Evolutionary conservation across 768 basidiomycete species (phyloP).

Genomic region (Cystobasidium onofrii): DNA sequence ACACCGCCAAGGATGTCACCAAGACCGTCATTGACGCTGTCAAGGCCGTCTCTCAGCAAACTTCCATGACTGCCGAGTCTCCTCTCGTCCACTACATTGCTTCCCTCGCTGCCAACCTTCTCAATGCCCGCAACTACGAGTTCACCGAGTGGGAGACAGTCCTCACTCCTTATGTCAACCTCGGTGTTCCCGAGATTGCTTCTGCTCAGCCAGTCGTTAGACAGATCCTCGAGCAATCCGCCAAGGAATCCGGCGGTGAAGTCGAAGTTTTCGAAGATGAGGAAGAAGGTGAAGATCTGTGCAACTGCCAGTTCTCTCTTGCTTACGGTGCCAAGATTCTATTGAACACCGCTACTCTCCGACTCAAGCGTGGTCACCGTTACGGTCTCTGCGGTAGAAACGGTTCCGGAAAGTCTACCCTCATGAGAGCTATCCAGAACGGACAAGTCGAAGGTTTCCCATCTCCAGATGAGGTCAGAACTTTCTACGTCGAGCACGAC

Average conservation of each 20-base stretch:
- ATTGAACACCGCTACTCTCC: constrained; percentile 84
- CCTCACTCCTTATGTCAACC: constrained; percentile 40
- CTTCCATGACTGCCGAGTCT: constrained; percentile 36
- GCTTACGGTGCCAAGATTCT: constrained; percentile 61
- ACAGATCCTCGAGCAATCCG: constrained; percentile 58
- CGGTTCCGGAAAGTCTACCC: constrained; percentile 88
- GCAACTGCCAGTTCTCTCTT: constrained; percentile 88
- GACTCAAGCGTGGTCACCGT: constrained; percentile 78
- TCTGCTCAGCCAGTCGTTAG: constrained; percentile 64
- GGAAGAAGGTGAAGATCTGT: constrained; percentile 68
- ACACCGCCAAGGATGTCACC: constrained; percentile 61
- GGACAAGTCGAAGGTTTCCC: constrained; percentile 84
- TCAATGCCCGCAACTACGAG: constrained; percentile 47
- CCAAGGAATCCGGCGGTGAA: constrained; percentile 43
- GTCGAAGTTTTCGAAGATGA: constrained; percentile 44
- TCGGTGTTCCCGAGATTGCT: constrained; percentile 52
- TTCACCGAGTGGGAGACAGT: constrained; percentile 44
- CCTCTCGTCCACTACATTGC: constrained; percentile 49
- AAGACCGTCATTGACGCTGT: constrained; percentile 65
- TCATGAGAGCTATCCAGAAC: constrained; percentile 88
- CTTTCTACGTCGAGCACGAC: constrained; percentile 92
- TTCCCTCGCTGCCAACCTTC: constrained; percentile 62
- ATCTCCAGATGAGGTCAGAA: constrained; percentile 71
- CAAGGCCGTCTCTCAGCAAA: constrained; percentile 53
- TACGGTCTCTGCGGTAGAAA: constrained; percentile 95